Conservation (phyloP, 345 rosid species). For the Raphanus sativus region DNA sequence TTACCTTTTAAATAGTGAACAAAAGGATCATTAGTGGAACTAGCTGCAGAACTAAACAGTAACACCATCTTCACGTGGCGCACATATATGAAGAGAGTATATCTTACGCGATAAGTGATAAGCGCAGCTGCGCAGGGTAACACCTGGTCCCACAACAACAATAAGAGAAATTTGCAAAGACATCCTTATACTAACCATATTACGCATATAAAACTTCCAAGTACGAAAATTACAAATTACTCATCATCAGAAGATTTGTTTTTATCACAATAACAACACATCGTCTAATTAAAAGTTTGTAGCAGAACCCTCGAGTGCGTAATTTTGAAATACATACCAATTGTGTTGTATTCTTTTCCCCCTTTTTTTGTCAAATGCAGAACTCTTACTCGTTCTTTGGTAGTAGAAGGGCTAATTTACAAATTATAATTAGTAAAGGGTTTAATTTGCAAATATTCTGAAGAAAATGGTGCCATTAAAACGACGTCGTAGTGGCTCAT, state of each 20-base stretch:
- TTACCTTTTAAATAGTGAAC: background rate
- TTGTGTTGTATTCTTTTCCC: background rate
- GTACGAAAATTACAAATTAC: background rate
- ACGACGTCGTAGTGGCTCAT: background rate
- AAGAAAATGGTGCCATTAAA: background rate
- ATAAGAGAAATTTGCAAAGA: background rate
- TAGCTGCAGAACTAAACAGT: background rate
- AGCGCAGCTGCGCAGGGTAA: slow-evolving; percentile 32
- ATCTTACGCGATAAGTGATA: slow-evolving; percentile 11
- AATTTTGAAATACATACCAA: background rate
- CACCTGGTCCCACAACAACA: background rate
- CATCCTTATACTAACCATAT: background rate
- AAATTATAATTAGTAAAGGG: background rate
- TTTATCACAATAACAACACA: background rate
- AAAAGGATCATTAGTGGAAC: background rate
- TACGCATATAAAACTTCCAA: background rate
- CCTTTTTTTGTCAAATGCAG: background rate
- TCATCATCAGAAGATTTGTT: background rate
- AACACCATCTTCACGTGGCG: slow-evolving; percentile 18
- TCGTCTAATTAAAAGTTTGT: background rate
- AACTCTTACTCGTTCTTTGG: background rate
- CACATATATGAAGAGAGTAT: background rate
- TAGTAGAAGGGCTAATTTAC: background rate
- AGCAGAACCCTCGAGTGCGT: background rate
- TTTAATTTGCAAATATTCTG: background rate